Evolutionary conservation across 192 early-diverging fungal genomes (phyloP).

Genomic region (Backusella sp.): DNA sequence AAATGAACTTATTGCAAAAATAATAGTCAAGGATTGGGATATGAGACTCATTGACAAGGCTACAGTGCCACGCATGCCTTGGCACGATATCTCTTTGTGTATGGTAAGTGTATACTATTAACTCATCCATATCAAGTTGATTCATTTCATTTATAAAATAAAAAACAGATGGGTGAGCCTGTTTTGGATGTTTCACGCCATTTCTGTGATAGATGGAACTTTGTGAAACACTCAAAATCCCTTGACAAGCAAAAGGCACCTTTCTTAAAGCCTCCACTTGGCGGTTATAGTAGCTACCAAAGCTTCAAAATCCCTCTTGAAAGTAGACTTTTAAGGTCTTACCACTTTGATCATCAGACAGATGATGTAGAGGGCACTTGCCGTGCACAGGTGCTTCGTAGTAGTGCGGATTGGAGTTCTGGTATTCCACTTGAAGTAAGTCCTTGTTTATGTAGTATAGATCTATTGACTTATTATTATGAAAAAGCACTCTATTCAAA

Average conservation of each 20-base stretch:
- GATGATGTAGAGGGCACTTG: conserved; percentile 57
- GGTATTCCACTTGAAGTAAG: conserved; percentile 60
- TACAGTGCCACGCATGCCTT: conserved; percentile 69
- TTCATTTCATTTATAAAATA: background rate
- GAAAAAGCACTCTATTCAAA: conserved; percentile 66
- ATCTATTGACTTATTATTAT: background rate
- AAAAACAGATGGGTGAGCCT: conserved; percentile 55
- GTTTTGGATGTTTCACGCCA: conserved; percentile 80
- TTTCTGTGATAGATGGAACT: conserved; percentile 88
- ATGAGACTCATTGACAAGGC: conserved; percentile 43
- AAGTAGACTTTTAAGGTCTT: conserved; percentile 38
- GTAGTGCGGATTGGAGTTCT: conserved; percentile 65
- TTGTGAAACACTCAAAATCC: conserved; percentile 70
- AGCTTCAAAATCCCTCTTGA: conserved; percentile 48
- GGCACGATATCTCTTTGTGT: conserved; percentile 82
- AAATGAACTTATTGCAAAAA: background rate
- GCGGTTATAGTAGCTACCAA: conserved; percentile 21
- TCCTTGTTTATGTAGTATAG: background rate
- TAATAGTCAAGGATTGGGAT: conserved; percentile 48
- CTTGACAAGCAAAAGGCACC: conserved; percentile 57
- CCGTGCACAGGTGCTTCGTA: conserved; percentile 63
- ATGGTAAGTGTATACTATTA: conserved; percentile 38
- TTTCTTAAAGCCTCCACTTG: conserved; percentile 57
- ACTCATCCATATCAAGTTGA: background rate
- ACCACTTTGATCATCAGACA: conserved; percentile 46